Base-by-base conservation (phyloP, 2,329 filamentous ascomycete genomes). In the Blumeriella jaapii region DNA sequence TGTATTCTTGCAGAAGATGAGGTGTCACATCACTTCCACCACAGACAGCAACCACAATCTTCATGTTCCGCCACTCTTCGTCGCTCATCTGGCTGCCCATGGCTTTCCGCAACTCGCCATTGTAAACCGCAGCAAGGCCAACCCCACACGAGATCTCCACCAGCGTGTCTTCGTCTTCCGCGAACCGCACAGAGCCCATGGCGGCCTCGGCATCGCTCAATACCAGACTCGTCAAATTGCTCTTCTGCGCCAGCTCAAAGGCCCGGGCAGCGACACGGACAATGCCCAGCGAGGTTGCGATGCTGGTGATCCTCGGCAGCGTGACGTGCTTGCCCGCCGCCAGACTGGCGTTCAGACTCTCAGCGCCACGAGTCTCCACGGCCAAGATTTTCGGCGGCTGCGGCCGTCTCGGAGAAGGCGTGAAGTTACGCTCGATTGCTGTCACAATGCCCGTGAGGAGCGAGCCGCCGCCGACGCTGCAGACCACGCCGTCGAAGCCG, bases 71-170 rank as follows among this genome's bases (percentile, higher is more conserved):
- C 59, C 69, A 77, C 44, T 84, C 68, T 20, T 69, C 68, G 19
- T 73, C 70, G 1, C 59, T 57, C 33, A 71, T 32, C 0, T 58
- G 63, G 30, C 59, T 50, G 0, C 78, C 72, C 0, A 86, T 60
- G 7, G 74, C 60, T 47, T 67, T 64, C 51, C 76, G 68, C 51
- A 93, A 54, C 25, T 69, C 58, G 0, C 70, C 74, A 25, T 71
- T 71, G 50, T 84, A 85, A 39, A 67, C 75, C 3, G 73, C 56
- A 1, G 79, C 83, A 9, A 93, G 60, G 34, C 79, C 81, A 5
- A 89, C 85, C 1, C 87, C 86, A 55, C 89, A 95, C 0, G 86
- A 77, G 22, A 80, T 65, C 62, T 96, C 89, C 3, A 94, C 83
- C 38, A 94, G 63, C 38, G 89, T 61, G 16, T 81, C 64, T 49